Evolutionary conservation across 2,329 filamentous ascomycete species (phyloP).

Genomic region (Colletotrichum spaethianum): DNA sequence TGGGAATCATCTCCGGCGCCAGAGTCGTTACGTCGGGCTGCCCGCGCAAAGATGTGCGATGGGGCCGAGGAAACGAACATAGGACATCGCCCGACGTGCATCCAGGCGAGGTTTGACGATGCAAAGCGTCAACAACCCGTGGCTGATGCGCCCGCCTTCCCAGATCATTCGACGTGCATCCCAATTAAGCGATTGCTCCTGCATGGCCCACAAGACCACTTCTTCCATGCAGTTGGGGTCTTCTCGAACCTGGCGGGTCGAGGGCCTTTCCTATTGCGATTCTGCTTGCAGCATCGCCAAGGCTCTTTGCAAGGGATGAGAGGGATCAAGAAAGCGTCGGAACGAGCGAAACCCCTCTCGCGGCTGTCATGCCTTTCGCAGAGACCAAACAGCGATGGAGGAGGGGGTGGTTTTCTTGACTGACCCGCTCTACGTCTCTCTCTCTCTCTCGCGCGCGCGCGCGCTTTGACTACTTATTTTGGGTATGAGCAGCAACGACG

Average conservation of each 20-base stretch:
- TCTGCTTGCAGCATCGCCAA: conserved; percentile 17
- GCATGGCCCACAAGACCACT: conserved; percentile 21
- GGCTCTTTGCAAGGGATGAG: background rate
- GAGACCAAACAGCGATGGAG: background rate
- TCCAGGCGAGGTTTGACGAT: background rate
- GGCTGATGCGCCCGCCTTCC: conserved; percentile 3
- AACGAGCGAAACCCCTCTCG: conserved; percentile 15
- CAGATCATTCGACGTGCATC: conserved; percentile 19
- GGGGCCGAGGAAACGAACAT: background rate
- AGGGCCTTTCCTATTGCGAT: conserved; percentile 13
- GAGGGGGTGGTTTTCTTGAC: background rate
- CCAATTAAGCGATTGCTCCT: conserved; percentile 19
- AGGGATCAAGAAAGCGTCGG: background rate
- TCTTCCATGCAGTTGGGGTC: conserved; percentile 18
- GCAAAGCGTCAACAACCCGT: background rate
- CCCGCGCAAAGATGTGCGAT: background rate
- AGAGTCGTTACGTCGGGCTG: background rate
- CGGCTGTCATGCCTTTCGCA: conserved; percentile 6
- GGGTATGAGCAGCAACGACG: background rate
- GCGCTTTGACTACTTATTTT: conserved; percentile 16
- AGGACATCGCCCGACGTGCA: background rate
- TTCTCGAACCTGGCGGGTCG: conserved; percentile 7
- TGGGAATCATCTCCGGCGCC: conserved; percentile 21
- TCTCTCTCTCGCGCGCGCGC: background rate
- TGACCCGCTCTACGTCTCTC: conserved; percentile 1